Conservation (phyloP, 257 asterid species). For the Datura wrightii region DNA sequence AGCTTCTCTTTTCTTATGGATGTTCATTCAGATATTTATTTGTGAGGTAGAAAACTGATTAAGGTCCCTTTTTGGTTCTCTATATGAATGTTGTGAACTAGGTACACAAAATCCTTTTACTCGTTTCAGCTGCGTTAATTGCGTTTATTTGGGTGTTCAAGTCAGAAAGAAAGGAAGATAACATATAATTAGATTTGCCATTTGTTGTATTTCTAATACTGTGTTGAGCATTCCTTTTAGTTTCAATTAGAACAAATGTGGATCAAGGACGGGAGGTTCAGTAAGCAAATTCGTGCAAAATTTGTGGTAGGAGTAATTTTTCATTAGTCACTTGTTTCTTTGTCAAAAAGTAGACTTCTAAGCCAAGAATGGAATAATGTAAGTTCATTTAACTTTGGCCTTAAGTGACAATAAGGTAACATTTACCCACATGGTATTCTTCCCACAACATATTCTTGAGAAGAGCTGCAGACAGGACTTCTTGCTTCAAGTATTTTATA, state of each 20-base stretch:
- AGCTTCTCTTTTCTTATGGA: neutral
- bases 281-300: neutral
- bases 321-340: neutral
- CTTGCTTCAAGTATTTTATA: neutral
- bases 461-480: neutral
- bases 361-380: neutral
- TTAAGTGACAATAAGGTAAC: neutral
- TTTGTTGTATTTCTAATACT: neutral
- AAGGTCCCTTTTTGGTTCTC: neutral
- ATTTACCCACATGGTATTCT: neutral
- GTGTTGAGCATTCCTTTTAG: neutral
- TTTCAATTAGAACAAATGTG: neutral
- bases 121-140: neutral
- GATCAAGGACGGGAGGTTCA: neutral
- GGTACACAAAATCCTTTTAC: neutral
- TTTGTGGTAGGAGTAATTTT: neutral
- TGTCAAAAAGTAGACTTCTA: neutral
- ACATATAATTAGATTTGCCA: neutral
- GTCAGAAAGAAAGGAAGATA: neutral
- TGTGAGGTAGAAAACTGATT: neutral
- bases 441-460: neutral
- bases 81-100: neutral
- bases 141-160: neutral
- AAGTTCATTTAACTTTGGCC: neutral
- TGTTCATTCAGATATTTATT: slow-evolving; percentile 19